phyloP scores from a whole-genome alignment of 2,329 filamentous ascomycete species.

The Drechslerella coelobrocha region DNA sequence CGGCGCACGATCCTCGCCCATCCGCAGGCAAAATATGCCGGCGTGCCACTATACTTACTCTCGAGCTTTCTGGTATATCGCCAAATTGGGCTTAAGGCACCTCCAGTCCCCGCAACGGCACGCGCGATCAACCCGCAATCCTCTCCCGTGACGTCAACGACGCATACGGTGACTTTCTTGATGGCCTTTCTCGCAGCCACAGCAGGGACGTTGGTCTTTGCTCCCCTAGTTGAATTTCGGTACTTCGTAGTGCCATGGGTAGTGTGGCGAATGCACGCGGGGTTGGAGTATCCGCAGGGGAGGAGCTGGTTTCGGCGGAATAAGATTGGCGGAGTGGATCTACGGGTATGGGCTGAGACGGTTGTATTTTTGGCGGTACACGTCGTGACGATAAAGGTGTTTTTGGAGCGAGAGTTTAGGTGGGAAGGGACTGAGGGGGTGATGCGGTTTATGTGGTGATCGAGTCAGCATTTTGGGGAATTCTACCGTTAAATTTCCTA shows the following conservation, averaged over 20 bases:
- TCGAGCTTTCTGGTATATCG: slow-evolving; percentile 74
- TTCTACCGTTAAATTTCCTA: too few species aligned
- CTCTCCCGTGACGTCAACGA: slow-evolving; percentile 62
- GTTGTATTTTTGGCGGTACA: slow-evolving; percentile 73
- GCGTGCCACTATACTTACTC: slow-evolving; percentile 73
- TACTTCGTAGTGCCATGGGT: slow-evolving; percentile 97
- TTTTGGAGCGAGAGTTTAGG: slow-evolving; percentile 71
- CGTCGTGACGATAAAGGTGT: slow-evolving; percentile 71
- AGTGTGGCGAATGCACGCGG: slow-evolving; percentile 81
- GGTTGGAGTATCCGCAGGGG: slow-evolving; percentile 17
- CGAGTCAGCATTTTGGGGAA: neutral
- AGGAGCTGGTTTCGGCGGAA: slow-evolving; percentile 24
- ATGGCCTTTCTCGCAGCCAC: slow-evolving; percentile 73
- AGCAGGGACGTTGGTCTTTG: slow-evolving; percentile 78
- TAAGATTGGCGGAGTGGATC: slow-evolving; percentile 56
- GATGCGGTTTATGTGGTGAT: slow-evolving; percentile 83
- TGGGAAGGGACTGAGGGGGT: slow-evolving; percentile 68
- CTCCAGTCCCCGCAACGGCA: slow-evolving; percentile 48
- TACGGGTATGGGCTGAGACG: slow-evolving; percentile 68
- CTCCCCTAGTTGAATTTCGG: slow-evolving; percentile 89
- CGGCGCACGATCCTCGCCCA: slow-evolving; percentile 76
- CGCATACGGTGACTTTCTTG: slow-evolving; percentile 62
- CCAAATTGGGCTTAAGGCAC: slow-evolving; percentile 61
- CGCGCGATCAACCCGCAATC: slow-evolving; percentile 47
- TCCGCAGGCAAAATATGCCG: slow-evolving; percentile 69